Base-by-base conservation (phyloP, 257 asterid genomes). In the Fraxinus pennsylvanica region DNA sequence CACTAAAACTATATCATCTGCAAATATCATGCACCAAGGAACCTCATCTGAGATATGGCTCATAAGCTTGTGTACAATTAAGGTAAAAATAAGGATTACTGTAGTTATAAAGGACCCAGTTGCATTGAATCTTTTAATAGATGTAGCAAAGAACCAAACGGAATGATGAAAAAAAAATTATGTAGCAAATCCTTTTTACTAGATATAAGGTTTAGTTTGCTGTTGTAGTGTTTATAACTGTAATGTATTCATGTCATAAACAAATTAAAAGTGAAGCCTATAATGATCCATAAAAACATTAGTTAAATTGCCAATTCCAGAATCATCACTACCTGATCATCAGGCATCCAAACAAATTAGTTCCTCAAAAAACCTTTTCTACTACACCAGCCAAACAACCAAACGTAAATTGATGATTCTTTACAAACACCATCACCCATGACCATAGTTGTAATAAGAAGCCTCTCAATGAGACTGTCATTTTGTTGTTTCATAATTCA, bases 351-450 rank as follows among this genome's bases (percentile, higher is more conserved):
- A 41, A 32, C 57, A 47, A 14, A 50, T 14, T 54, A 36, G 47
- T 52, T 72, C 78, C 82, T 36, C 32, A 13, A 50, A 19, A 15
- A 50, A 50, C 7, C 36, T 33, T 33, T 33, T 33, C 36, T 15
- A 54, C 63, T 54, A 15, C 65, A 54, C 22, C 65, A 54, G 65
- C 65, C 65, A 15, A 54, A 54, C 10, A 52, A 15, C 22, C 63
- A 52, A 19, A 52, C 63, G 9, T 54, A 54, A 52, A 54, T 1
- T 59, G 12, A 21, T 0, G 13, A 59, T 68, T 19, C 39, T 13
- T 70, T 38, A 80, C 70, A 32, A 35, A 39, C 17, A 30, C 36
- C 38, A 77, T n/a, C 65, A 21, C 71, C 30, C 19, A 27, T 75
- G 36, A 71, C 32, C 66, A 30, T 67, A 66, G 14, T 17, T 45